Base-by-base conservation (phyloP, 257 asterid species). In the Solanum bulbocastanum region DNA sequence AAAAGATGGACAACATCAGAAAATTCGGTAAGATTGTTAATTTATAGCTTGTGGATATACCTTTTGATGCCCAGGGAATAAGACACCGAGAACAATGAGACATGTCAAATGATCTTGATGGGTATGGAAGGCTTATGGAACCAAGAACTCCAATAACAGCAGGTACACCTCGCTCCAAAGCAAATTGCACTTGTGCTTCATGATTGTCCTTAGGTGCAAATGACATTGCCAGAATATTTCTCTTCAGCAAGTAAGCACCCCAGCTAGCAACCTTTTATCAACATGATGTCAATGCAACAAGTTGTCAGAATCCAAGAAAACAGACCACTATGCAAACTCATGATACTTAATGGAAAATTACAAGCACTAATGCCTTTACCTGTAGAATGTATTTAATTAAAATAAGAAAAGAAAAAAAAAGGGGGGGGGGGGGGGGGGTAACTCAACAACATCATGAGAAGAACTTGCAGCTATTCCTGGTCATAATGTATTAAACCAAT, bases 171-270 rank as follows among this genome's bases (percentile, higher is more conserved):
- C 99, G 92, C 88, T 96, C 99, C 92, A 95, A 89, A 18, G 99
- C 99, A 91, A 95, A 96, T 86, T 96, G 99, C 83, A 96, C 99
- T 87, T 96, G 99, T 27, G 98, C 98, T 94, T 96, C 99, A 8
- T 96, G 99, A 88, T 95, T 95, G 89, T 96, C 98, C 91, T 94
- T 94, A 35, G 98, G 98, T 76, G 98, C 98, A 91, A 96, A 96
- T 62, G 99, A 96, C 96, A 96, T 94, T 3, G 98, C 33, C 90
- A 95, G 87, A 88, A 96, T 94, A 78, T 96, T 96, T 90, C 95
- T 94, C 92, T 94, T 96, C 91, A 95, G 85, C 95, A 94, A 75
- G 93, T 96, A 95, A 81, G 99, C 99, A 87, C 98, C 99, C 98
- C 98, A 96, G 91, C 99, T 96, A 60, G 98, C 99, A 88, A 96